Evolutionary conservation across 495 filamentous ascomycete species (phyloP).

Genomic region (Penicillium arizonense): DNA sequence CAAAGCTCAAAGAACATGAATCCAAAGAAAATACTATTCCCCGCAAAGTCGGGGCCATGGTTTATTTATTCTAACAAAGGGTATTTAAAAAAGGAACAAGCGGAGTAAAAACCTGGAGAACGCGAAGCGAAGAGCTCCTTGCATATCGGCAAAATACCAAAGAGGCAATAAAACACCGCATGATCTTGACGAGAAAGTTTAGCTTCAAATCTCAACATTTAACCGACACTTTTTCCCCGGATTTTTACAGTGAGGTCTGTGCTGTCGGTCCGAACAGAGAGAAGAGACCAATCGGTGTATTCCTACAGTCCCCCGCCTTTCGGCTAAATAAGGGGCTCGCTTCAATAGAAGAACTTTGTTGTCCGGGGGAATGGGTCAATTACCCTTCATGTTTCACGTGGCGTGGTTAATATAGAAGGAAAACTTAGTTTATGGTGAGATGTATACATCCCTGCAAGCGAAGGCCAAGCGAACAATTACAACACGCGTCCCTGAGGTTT

Average conservation of each 20-base stretch:
- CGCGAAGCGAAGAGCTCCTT: constrained; percentile 7
- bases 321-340: neutral
- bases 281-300: constrained; percentile 4
- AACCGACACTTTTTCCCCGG: constrained; percentile 23
- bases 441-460: no score
- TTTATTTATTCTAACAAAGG: neutral
- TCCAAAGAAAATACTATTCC: neutral
- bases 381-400: no score
- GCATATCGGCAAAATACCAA: constrained; percentile 6
- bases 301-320: neutral
- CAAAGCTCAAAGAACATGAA: neutral
- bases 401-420: no score
- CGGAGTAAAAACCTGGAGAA: constrained; percentile 2
- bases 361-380: no score
- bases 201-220: constrained; percentile 5
- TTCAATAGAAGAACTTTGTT: no score
- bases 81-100: neutral
- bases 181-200: neutral
- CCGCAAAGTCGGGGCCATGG: constrained; percentile 3
- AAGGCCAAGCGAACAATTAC: no score
- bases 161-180: neutral
- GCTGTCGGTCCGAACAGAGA: neutral
- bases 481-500: no score
- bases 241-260: neutral
- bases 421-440: no score